These are phyloP conservation scores for Entomortierella parvispora DNA, from an alignment of 192 early-diverging fungal species.

Conservation along the genomic window DNA sequence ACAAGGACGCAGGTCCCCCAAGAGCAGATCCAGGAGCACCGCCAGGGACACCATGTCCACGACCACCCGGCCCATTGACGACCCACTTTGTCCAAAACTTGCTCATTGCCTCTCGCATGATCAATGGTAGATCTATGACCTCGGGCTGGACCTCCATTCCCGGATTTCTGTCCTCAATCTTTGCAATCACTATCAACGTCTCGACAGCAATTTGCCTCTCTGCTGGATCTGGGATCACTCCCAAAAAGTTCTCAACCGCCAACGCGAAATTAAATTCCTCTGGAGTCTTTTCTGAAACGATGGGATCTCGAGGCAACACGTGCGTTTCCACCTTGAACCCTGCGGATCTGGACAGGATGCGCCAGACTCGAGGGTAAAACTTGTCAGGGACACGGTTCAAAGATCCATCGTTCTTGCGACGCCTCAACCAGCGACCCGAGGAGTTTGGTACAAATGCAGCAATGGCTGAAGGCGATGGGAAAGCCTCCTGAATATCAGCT, in stretches of 20 bases:
- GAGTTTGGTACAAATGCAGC: constrained; percentile 55
- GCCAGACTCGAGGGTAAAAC: constrained; percentile 84
- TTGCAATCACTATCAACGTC: constrained; percentile 72
- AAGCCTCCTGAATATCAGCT: constrained; percentile 10
- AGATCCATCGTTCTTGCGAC: constrained; percentile 86
- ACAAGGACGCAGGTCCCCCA: constrained; percentile 1
- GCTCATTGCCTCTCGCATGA: constrained; percentile 73
- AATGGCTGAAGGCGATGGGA: constrained; percentile 50
- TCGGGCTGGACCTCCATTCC: constrained; percentile 57
- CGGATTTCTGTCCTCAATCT: constrained; percentile 72
- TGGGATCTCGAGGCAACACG: constrained; percentile 78
- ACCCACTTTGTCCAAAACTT: constrained; percentile 79
- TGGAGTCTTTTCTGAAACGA: constrained; percentile 82
- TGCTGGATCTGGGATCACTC: constrained; percentile 78
- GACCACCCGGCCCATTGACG: constrained; percentile 52
- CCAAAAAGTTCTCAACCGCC: constrained; percentile 78
- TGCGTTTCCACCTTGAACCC: constrained; percentile 69
- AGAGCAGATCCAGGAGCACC: constrained; percentile 38
- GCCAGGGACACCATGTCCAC: constrained; percentile 20
- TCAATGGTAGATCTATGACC: constrained; percentile 65
- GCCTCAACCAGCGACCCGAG: constrained; percentile 74
- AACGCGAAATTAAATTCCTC: constrained; percentile 89
- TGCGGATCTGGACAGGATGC: constrained; percentile 67
- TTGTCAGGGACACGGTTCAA: constrained; percentile 82
- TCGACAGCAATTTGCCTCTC: constrained; percentile 82